phyloP scores from a whole-genome alignment of 768 basidiomycete species.

The Daedaleopsis nitida region DNA sequence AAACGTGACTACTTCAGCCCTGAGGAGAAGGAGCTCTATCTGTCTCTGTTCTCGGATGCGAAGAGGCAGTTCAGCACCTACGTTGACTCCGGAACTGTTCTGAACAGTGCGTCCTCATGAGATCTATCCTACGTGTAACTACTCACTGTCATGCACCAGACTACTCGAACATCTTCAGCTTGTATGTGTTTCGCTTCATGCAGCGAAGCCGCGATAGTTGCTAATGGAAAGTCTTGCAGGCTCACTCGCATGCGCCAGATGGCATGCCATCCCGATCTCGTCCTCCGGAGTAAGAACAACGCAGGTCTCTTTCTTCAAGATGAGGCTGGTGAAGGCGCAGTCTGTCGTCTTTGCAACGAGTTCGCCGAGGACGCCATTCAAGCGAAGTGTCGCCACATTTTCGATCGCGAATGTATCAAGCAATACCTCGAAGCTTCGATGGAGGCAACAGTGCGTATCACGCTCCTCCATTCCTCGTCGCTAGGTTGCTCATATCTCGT shows the following conservation, averaged over 20 bases:
- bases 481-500: background rate
- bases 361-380: constrained; percentile 97
- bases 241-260: constrained; percentile 96
- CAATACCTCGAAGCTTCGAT: constrained; percentile 83
- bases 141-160: constrained; percentile 42
- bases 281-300: constrained; percentile 84
- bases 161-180: constrained; percentile 87
- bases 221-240: constrained; percentile 35
- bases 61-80: constrained; percentile 92
- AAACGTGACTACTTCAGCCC: constrained; percentile 92
- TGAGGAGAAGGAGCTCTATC: constrained; percentile 95
- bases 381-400: constrained; percentile 91
- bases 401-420: constrained; percentile 93
- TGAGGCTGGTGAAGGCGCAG: constrained; percentile 70
- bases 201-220: background rate
- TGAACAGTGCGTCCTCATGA: constrained; percentile 73
- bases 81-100: constrained; percentile 83
- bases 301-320: constrained; percentile 59
- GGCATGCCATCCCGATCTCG: constrained; percentile 94
- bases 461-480: background rate
- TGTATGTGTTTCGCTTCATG: constrained; percentile 44
- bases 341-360: constrained; percentile 96
- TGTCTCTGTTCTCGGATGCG: constrained; percentile 89
- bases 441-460: constrained; percentile 56
- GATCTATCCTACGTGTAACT: background rate